phyloP scores from a whole-genome alignment of 768 basidiomycete species.

The Sporobolomyces phaffii region DNA sequence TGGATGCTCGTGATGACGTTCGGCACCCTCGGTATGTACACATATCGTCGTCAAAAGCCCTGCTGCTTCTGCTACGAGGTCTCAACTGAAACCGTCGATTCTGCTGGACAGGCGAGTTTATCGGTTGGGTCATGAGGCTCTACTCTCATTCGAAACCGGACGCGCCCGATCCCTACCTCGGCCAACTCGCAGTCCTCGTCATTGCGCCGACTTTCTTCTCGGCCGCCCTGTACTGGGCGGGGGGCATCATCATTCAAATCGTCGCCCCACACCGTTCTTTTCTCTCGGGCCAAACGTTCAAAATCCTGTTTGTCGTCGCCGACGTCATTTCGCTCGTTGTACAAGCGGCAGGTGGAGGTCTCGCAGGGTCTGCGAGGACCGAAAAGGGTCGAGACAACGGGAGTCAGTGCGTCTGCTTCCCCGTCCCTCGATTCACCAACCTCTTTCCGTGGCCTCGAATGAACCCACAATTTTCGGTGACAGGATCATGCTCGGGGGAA shows the following conservation, averaged over 20 bases:
- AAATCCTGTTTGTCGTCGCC: constrained; percentile 15
- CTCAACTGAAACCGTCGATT: background rate
- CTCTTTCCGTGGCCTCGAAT: background rate
- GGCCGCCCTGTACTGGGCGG: constrained; percentile 24
- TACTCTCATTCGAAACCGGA: background rate
- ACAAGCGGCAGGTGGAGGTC: constrained; percentile 19
- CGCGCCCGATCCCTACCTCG: background rate
- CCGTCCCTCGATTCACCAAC: too few relatives aligned
- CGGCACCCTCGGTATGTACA: background rate
- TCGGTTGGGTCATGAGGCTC: background rate
- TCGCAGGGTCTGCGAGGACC: background rate
- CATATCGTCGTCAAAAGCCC: background rate
- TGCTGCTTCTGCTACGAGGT: too few relatives aligned
- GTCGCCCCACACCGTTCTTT: background rate
- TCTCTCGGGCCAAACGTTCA: constrained; percentile 17
- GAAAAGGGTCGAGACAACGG: background rate
- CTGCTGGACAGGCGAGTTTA: too few relatives aligned
- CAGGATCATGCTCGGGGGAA: constrained; percentile 31
- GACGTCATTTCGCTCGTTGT: constrained; percentile 24
- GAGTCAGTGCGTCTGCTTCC: background rate
- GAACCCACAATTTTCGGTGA: background rate
- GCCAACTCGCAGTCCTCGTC: constrained; percentile 20
- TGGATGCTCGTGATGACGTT: constrained; percentile 5
- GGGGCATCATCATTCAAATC: constrained; percentile 1
- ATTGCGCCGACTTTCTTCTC: constrained; percentile 25